phyloP scores from a whole-genome alignment of 257 asterid species.

The Solanum neorickii region DNA sequence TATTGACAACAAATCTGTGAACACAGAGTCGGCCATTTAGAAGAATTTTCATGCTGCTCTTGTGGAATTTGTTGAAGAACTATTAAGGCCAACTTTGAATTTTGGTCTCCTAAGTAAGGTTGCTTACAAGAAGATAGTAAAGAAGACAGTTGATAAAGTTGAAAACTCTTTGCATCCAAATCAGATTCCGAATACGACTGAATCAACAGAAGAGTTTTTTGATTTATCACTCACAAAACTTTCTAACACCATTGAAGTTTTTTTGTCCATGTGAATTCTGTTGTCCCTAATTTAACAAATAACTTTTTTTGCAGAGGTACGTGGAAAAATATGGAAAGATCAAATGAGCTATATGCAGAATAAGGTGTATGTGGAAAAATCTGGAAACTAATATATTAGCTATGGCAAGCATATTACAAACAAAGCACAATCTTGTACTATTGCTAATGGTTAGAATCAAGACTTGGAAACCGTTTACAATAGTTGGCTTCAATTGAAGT shows the following conservation, averaged over 20 bases:
- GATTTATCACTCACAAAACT: constrained; percentile 46
- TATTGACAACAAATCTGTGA: constrained; percentile 14
- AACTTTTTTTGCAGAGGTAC: constrained; percentile 58
- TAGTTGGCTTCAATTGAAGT: background rate
- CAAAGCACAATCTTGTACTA: background rate
- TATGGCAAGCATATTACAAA: background rate
- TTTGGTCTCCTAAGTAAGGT: constrained; percentile 59
- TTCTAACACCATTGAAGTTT: constrained; percentile 31
- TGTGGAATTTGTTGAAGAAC: constrained; percentile 59
- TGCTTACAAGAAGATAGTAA: constrained; percentile 69
- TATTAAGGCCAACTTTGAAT: constrained; percentile 68
- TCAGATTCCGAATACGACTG: constrained; percentile 59
- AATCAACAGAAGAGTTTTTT: constrained; percentile 40
- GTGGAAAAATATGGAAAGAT: constrained; percentile 46
- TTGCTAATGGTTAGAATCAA: background rate
- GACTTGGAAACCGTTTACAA: background rate
- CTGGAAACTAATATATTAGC: background rate
- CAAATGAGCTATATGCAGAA: constrained; percentile 1
- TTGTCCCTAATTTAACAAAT: constrained; percentile 3
- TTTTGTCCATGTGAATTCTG: background rate
- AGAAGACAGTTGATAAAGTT: constrained; percentile 63
- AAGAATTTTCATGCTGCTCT: constrained; percentile 53
- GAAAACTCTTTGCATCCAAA: constrained; percentile 39
- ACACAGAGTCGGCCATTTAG: constrained; percentile 28
- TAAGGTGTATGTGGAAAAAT: background rate